Evolutionary conservation across 1,284 basidiomycete genomes (phyloP).

Genomic region (Schizopora paradoxa): DNA sequence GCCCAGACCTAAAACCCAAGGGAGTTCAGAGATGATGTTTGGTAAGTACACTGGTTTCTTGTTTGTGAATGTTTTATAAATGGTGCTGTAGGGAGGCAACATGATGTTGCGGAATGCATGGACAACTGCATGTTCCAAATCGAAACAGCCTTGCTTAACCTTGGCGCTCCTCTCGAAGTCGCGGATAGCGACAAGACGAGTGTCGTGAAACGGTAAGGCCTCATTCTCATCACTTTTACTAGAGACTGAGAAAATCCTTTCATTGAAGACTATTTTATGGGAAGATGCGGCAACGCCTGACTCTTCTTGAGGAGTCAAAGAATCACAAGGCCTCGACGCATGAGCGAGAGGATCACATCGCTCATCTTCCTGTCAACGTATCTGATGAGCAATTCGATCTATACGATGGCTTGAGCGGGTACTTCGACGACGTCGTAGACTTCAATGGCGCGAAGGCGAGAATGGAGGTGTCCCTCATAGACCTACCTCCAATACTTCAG

Average conservation of each 20-base stretch:
- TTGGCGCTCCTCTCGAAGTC: conserved; percentile 55
- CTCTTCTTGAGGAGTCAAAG: conserved; percentile 37
- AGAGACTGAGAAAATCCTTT: background rate
- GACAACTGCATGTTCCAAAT: conserved; percentile 99
- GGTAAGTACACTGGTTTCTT: conserved; percentile 42
- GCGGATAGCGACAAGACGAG: conserved; percentile 54
- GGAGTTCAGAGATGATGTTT: conserved; percentile 83
- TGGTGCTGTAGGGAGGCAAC: conserved; percentile 71
- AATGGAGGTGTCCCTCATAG: conserved; percentile 85
- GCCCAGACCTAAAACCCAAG: conserved; percentile 50
- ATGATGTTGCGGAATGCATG: conserved; percentile 98
- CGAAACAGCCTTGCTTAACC: conserved; percentile 82
- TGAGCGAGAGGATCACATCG: conserved; percentile 89
- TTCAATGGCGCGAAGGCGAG: conserved; percentile 81
- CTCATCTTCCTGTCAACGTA: conserved; percentile 92
- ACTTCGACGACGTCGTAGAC: conserved; percentile 89
- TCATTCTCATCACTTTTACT: background rate
- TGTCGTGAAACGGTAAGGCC: conserved; percentile 71
- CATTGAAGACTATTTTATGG: conserved; percentile 78
- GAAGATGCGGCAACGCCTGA: conserved; percentile 74
- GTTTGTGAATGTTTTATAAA: conserved; percentile 1
- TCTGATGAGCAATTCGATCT: conserved; percentile 82
- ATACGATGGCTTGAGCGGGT: conserved; percentile 90
- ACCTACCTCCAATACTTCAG: conserved; percentile 87
- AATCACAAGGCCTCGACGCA: conserved; percentile 57